Evolutionary conservation across 1,284 basidiomycete genomes (phyloP).

Genomic region (Coniferiporia sulphurascens): DNA sequence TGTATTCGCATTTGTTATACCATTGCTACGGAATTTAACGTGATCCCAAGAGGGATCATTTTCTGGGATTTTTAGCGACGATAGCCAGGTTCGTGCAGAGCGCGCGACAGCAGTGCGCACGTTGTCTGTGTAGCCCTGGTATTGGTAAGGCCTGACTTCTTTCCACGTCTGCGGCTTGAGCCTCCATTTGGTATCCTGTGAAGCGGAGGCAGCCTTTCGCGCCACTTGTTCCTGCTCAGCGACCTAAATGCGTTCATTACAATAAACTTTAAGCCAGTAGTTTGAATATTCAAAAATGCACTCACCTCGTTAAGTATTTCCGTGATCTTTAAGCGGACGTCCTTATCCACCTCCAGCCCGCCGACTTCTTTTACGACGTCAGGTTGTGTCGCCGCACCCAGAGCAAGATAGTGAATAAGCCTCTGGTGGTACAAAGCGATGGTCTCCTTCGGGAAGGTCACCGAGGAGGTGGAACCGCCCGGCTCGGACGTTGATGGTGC

Average conservation of each 20-base stretch:
- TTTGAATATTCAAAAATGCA: conserved; percentile 10
- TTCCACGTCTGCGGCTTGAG: conserved; percentile 54
- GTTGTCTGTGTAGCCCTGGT: conserved; percentile 40
- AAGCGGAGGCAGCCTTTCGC: conserved; percentile 30
- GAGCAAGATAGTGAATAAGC: conserved; percentile 19
- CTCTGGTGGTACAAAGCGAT: conserved; percentile 2
- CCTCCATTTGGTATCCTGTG: conserved; percentile 33
- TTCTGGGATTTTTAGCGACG: conserved; percentile 46
- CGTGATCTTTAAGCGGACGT: conserved; percentile 20
- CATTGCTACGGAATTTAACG: conserved; percentile 29
- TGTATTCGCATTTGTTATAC: conserved; percentile 3
- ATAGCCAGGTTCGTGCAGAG: conserved; percentile 42
- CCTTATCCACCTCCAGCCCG: conserved; percentile 18
- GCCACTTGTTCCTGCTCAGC: conserved; percentile 39
- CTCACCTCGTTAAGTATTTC: conserved; percentile 46
- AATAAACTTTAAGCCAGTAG: not conserved
- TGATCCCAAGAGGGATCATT: conserved; percentile 53
- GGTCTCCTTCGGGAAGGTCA: conserved; percentile 8
- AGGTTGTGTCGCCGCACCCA: conserved; percentile 9
- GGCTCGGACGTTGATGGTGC: conserved; percentile 1
- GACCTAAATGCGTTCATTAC: conserved; percentile 33
- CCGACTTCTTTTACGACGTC: conserved; percentile 23
- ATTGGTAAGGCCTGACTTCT: conserved; percentile 64
- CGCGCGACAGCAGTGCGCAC: conserved; percentile 45
- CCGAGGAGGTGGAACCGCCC: not conserved